Percentiles rank a stretch among this genome's conserved stretches.
Evolutionary conservation across 2,329 filamentous ascomycete genomes (phyloP).

Genomic region (Graphilbum fragrans): DNA sequence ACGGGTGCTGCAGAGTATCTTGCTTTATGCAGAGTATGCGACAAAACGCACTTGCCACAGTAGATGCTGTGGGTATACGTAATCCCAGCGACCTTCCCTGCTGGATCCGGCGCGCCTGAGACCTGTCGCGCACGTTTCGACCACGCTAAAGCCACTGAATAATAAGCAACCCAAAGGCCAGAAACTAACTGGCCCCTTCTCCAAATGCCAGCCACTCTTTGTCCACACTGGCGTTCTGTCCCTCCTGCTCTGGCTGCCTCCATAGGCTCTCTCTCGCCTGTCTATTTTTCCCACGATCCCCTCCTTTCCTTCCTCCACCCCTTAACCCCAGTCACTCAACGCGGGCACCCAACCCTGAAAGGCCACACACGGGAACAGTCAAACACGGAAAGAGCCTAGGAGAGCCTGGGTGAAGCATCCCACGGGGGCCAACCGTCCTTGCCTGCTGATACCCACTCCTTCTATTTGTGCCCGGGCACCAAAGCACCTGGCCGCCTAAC

Average conservation of each 20-base stretch:
- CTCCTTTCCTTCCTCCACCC: too few relatives aligned
- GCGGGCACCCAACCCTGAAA: too few relatives aligned
- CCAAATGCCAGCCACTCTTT: too few relatives aligned
- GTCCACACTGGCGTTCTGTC: too few relatives aligned
- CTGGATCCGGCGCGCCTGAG: background rate
- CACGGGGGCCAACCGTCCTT: background rate
- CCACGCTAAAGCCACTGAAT: background rate
- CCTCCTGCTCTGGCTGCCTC: background rate
- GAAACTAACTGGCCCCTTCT: too few relatives aligned
- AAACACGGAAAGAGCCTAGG: background rate
- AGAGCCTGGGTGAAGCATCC: background rate
- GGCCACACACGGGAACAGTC: background rate
- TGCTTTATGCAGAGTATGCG: too few relatives aligned
- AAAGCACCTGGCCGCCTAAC: background rate
- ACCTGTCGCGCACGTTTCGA: background rate
- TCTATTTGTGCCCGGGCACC: background rate
- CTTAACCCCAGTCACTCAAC: too few relatives aligned
- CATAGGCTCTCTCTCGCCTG: background rate
- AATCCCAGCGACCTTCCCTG: background rate
- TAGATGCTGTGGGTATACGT: background rate
- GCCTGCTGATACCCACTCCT: background rate
- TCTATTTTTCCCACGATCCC: too few relatives aligned
- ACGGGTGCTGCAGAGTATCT: too few relatives aligned
- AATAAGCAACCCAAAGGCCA: too few relatives aligned
- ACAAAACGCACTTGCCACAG: too few relatives aligned